Percentiles rank a stretch among this genome's conserved stretches.
phyloP scores from a whole-genome alignment of 495 filamentous ascomycete species.

The Podospora fimiseda region DNA sequence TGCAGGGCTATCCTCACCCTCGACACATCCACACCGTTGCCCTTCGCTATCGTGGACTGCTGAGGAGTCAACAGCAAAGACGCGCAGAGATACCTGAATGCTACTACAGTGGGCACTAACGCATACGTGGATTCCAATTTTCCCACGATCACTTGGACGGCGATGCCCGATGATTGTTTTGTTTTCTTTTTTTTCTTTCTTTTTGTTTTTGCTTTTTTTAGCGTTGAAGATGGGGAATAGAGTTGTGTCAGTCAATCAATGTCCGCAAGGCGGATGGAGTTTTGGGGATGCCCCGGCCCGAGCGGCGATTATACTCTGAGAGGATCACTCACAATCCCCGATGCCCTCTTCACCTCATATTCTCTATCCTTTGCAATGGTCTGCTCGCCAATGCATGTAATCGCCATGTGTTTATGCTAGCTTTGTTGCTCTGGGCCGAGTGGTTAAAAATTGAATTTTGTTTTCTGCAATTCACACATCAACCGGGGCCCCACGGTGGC shows the following conservation, averaged over 20 bases:
- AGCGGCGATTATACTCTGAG: not conserved
- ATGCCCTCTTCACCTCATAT: too few relatives aligned
- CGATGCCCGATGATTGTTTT: not conserved
- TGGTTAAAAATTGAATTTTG: not conserved
- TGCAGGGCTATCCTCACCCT: not conserved
- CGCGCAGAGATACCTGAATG: constrained; percentile 2
- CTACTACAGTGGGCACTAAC: not conserved
- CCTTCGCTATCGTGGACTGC: not conserved
- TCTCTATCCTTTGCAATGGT: too few relatives aligned
- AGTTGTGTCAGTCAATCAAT: not conserved
- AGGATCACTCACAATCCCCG: too few relatives aligned
- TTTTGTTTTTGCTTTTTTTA: not conserved
- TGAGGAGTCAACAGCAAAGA: not conserved
- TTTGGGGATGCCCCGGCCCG: not conserved
- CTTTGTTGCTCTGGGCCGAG: not conserved
- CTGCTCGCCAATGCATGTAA: not conserved
- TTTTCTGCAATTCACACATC: too few relatives aligned
- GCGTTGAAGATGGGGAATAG: too few relatives aligned
- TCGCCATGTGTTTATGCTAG: not conserved
- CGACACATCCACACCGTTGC: not conserved
- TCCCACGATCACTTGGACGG: not conserved
- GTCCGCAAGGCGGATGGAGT: constrained; percentile 3
- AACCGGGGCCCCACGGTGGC: not conserved
- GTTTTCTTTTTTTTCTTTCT: not conserved
- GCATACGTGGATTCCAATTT: not conserved